Evolutionary conservation across 228 moss, liverwort and hornwort species (phyloP), one percentile per base, ranked within the genome.

Genomic region (Sphagnum fallax): DNA sequence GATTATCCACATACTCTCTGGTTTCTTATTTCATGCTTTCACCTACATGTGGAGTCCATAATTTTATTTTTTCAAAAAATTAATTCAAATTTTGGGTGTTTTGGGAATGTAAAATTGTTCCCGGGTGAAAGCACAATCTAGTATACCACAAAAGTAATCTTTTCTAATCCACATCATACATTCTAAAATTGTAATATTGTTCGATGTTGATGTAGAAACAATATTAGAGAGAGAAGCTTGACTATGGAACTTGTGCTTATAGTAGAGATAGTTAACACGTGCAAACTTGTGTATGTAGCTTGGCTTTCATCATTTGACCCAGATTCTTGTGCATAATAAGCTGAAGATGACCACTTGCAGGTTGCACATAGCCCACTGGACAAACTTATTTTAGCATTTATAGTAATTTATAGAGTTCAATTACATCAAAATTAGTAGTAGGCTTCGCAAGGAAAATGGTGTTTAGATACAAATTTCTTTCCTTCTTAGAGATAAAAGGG

Each of bases 261-360:
- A 48, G 55, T 75, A 51, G 73, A 9, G 52, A 51, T 70, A 67
- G 60, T 83, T 65, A 78, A 52, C 10, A 67, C 75, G 66, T 71
- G 72, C 68, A 80, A 47, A 66, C 55, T 81, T 5, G 69, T 57
- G 60, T 63, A 71, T 51, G 71, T 66, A 50, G 73, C 76, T 53
- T 79, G 82, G 65, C 65, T 81, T 73, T 95, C 95, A 70, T 92
- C 95, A 53, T 95, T 92, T 49, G 82, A 83, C 10, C 78, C 75
- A 70, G 92, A 95, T 77, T 95, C 95, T 92, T 95, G 65, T 60
- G 65, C 11, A 52, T 53, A 57, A 48, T 50, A 51, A 64, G 14
- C 49, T 16, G 52, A 18, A 49, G 51, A 4, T 67, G 4, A 10
- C 47, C 66, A 15, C 32, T 48, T 18, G 49, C 47, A 47, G 32